A percentile compares a stretch with the other conserved stretches of the same genome.
phyloP scores from a whole-genome alignment of 345 rosid genomes.

The Eucalyptus pauciflora region DNA sequence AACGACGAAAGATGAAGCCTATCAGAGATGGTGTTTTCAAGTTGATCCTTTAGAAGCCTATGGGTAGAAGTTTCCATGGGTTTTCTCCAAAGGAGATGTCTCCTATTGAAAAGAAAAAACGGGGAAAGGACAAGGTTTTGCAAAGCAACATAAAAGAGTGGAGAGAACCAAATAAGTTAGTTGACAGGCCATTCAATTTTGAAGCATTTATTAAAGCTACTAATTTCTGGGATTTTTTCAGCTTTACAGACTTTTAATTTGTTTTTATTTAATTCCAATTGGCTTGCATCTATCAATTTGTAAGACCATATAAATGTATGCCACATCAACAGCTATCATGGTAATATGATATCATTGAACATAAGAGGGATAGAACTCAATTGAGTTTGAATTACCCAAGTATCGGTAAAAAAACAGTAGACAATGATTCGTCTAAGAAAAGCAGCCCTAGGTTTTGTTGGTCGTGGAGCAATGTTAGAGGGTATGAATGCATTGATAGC shows the following conservation, averaged over 20 bases:
- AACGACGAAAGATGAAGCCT: not conserved
- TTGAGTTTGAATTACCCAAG: not conserved
- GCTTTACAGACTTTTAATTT: not conserved
- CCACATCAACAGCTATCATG: not conserved
- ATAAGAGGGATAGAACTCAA: not conserved
- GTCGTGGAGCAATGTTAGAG: not conserved
- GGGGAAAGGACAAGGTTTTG: not conserved
- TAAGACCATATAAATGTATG: not conserved
- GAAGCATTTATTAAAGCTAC: not conserved
- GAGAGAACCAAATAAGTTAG: not conserved
- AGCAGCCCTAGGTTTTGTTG: not conserved
- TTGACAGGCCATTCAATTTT: not conserved
- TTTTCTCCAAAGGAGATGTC: not conserved
- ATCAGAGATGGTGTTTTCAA: not conserved
- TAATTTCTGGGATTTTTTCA: not conserved
- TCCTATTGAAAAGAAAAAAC: not conserved
- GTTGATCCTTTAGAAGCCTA: not conserved
- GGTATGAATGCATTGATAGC: rapidly evolving
- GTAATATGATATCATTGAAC: not conserved
- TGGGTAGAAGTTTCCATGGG: not conserved
- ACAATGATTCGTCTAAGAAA: not conserved
- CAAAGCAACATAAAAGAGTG: not conserved
- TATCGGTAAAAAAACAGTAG: not conserved
- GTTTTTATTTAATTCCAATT: not conserved
- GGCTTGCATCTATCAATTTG: not conserved